These are phyloP conservation scores for Mucor sp. DNA, from an alignment of 371 early-diverging fungal genomes.

Conservation along the genomic window DNA sequence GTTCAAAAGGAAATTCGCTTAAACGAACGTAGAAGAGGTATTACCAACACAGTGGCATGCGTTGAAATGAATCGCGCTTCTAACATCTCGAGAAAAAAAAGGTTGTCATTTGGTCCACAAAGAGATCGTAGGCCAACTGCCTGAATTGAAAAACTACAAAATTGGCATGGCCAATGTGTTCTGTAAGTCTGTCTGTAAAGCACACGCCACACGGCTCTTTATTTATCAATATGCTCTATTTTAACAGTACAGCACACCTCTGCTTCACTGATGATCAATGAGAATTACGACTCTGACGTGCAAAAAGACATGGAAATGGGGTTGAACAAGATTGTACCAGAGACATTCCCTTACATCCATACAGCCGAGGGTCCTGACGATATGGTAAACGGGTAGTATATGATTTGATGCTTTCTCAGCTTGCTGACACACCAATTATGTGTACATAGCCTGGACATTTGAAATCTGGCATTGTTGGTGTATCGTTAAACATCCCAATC, in stretches of 20 bases:
- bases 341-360: constrained; percentile 76
- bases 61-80: neutral
- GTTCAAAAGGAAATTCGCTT: constrained; percentile 63
- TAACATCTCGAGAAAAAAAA: constrained; percentile 1
- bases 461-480: constrained; percentile 84
- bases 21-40: constrained; percentile 55
- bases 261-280: constrained; percentile 87
- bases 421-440: neutral
- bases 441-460: constrained; percentile 79
- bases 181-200: constrained; percentile 46
- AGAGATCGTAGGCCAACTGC: constrained; percentile 67
- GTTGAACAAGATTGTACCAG: constrained; percentile 57
- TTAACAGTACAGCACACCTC: constrained; percentile 94
- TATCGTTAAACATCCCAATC: constrained; percentile 87
- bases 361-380: constrained; percentile 71
- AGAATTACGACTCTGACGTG: constrained; percentile 85
- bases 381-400: constrained; percentile 38
- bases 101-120: constrained; percentile 85
- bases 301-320: constrained; percentile 83
- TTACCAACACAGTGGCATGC: neutral
- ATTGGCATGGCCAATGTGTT: constrained; percentile 90
- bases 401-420: constrained; percentile 8
- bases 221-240: neutral
- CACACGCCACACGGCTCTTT: neutral
- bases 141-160: constrained; percentile 66